Evolutionary conservation across 768 basidiomycete genomes (phyloP).

Genomic region (Leccinellum albellum): DNA sequence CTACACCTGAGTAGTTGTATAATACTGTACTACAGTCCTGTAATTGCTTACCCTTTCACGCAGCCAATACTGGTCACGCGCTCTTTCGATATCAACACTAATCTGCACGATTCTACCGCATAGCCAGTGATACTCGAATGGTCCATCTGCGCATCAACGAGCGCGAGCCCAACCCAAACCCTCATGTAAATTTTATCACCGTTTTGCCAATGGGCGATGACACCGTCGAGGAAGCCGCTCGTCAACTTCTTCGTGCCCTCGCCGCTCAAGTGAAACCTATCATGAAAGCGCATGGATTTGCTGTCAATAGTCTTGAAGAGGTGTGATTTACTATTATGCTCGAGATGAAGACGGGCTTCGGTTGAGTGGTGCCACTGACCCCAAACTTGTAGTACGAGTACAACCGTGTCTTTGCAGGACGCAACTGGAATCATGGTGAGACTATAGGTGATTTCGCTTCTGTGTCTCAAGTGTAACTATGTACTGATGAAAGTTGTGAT

Average conservation of each 20-base stretch:
- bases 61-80: background rate
- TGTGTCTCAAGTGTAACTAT: background rate
- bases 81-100: background rate
- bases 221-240: conserved; percentile 56
- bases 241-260: conserved; percentile 69
- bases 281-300: conserved; percentile 77
- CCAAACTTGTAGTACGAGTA: conserved; percentile 60
- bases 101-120: background rate
- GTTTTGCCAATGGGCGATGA: conserved; percentile 43
- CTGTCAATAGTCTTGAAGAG: conserved; percentile 79
- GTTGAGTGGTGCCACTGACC: background rate
- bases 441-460: conserved; percentile 52
- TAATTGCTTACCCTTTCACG: background rate
- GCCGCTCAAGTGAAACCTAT: conserved; percentile 81
- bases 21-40: background rate
- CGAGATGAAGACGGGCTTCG: background rate
- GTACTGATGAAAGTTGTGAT: background rate
- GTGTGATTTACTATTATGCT: conserved; percentile 33
- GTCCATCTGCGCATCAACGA: conserved; percentile 74
- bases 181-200: conserved; percentile 72
- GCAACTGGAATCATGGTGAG: conserved; percentile 85
- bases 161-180: conserved; percentile 67
- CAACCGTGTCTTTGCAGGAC: conserved; percentile 73
- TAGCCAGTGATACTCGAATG: conserved; percentile 32
- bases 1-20: too few species aligned